Base-by-base conservation (phyloP, 208 protist species). In the Trypanosoma theileri region DNA sequence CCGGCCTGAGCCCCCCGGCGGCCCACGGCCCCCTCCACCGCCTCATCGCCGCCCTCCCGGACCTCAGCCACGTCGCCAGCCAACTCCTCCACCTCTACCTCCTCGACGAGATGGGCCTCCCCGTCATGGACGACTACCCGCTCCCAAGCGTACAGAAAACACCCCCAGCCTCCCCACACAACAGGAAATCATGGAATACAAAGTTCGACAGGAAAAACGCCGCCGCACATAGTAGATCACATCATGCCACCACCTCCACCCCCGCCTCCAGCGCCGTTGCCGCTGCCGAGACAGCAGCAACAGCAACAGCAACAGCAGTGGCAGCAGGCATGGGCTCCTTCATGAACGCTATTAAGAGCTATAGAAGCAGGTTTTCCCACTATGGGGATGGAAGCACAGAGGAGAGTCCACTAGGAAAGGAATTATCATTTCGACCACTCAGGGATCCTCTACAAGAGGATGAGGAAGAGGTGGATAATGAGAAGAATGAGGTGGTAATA, bases 91-190 rank as follows among this genome's bases (percentile, higher is more conserved):
- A 89, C 57, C 60, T 92, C 0, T 88, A 93, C 60, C 52, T 92
- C 48, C 83, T 93, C 52, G 62, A 59, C 11, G 84, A 94, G 41
- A 91, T 96, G 81, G 71, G 87, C n/a, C 66, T 96, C 4, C 91
- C 91, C 0, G 79, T 78, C 57, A 79, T 96, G 79, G 91, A 96
- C 28, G 91, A 96, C 75, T 96, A 93, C 59, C 81, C 91, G 41
- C 75, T 93, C 21, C 91, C 91, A 4, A 90, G 65, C 65, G 62
- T 93, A 2, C 74, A 82, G 13, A 84, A 84, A 57, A 85, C 86
- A 12, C 86, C 86, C 2, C 77, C 68, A 46, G 35, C 31, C 14
- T 73, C 76, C 3, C 65, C 14, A 26, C 26, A 13, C 59, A 66
- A 22, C 12, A 24, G 72, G 24, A 89, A 88, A 24, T 41, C 58